Conservation (phyloP, 2,329 filamentous ascomycete genomes). For the Xylaria arbuscula region DNA sequence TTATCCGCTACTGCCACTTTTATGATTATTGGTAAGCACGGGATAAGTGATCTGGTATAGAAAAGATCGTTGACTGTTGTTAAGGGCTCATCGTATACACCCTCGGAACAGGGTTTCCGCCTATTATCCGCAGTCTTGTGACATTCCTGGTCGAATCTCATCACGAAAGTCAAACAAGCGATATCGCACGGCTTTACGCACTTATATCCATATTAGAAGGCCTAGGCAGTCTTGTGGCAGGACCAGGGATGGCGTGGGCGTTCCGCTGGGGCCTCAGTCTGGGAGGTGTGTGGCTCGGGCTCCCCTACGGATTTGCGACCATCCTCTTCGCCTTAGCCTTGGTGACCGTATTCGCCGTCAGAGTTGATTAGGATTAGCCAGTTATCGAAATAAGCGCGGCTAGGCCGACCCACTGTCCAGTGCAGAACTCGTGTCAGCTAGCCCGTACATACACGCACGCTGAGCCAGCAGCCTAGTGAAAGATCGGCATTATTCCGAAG, state of each 20-base stretch:
- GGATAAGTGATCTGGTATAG: neutral
- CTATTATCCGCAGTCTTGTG: constrained; percentile 19
- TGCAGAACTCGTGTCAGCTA: too few relatives aligned
- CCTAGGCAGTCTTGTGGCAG: constrained; percentile 14
- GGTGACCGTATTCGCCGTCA: constrained; percentile 10
- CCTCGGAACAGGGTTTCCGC: constrained; percentile 14
- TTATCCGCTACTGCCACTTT: neutral
- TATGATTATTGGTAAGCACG: constrained; percentile 14
- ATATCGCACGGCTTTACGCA: constrained; percentile 18
- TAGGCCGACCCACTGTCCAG: too few relatives aligned
- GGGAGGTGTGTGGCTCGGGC: constrained; percentile 8
- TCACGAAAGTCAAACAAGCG: constrained; percentile 18
- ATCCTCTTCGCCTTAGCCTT: constrained; percentile 13
- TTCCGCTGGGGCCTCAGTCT: constrained; percentile 14
- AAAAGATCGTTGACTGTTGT: neutral
- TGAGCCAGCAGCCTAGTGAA: too few relatives aligned
- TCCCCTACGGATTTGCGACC: constrained; percentile 3
- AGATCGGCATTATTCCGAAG: too few relatives aligned
- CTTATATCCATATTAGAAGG: constrained; percentile 15
- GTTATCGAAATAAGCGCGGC: too few relatives aligned
- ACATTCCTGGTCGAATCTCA: constrained; percentile 15
- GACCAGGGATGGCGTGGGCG: constrained; percentile 17
- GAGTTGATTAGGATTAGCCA: neutral
- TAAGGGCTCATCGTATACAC: constrained; percentile 18
- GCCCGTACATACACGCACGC: too few relatives aligned